Evolutionary conservation across 257 asterid species (phyloP).

Genomic region (Plectranthus barbatus): DNA sequence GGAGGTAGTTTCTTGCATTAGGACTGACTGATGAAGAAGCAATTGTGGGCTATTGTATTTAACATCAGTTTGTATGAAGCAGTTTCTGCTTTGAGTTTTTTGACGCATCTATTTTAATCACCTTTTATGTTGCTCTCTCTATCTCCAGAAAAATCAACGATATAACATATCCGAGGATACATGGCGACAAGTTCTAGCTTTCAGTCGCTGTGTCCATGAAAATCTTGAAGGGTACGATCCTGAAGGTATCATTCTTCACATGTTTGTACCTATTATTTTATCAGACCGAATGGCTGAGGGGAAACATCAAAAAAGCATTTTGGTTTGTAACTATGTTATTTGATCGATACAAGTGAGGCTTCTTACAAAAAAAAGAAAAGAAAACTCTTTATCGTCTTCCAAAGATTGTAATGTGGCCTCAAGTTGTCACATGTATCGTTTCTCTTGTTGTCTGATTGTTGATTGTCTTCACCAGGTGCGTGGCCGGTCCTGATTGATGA

Average conservation of each 20-base stretch:
- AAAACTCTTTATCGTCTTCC: no score
- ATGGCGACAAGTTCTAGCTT: conserved; percentile 89
- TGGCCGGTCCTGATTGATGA: conserved; percentile 97
- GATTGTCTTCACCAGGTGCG: conserved; percentile 57
- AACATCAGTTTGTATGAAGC: not conserved
- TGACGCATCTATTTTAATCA: not conserved
- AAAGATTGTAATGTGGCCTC: no score
- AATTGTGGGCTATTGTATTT: not conserved
- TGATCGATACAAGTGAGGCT: not conserved
- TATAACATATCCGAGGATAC: conserved; percentile 95
- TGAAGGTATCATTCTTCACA: conserved; percentile 51
- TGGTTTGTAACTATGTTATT: not conserved
- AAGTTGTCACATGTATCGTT: not conserved
- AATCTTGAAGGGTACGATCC: conserved; percentile 95
- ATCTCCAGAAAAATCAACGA: conserved; percentile 64
- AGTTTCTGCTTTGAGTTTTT: not conserved
- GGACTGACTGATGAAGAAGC: not conserved
- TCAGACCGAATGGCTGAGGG: not conserved
- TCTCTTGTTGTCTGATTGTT: conserved; percentile 5
- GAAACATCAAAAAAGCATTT: not conserved
- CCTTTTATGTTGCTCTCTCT: not conserved
- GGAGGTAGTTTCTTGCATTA: conserved; percentile 48
- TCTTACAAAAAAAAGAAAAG: no score
- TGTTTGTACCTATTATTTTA: not conserved
- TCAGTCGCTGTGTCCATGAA: conserved; percentile 93